Evolutionary conservation across 2,329 filamentous ascomycete genomes (phyloP), one percentile per base, ranked within the genome.

Genomic region (Colletotrichum kahawae): DNA sequence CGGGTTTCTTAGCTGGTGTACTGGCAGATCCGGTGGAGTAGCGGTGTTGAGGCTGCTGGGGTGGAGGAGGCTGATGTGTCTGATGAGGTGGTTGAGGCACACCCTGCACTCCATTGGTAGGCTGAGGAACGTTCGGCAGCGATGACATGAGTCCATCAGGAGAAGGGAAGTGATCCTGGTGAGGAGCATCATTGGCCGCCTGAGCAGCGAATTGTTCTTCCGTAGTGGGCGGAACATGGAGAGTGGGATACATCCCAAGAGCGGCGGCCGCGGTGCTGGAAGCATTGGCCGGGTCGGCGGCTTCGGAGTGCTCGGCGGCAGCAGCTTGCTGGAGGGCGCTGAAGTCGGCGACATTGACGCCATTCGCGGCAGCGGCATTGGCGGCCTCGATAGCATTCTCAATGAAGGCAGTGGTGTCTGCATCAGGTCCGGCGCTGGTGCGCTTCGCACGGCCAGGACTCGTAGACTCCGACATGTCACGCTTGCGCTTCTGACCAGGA

Each of bases 1-100:
- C 92, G 9, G 96, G 96, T 84, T 98, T 98, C 77, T 83, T 84
- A 70, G 87, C 83, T 78, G 86, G 84, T 78, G 87, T 84, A 78
- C 87, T 79, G 13, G 85, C 78, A 13, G 84, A 79, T 16, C 75
- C 75, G 51, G 82, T 80, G 38, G 84, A 81, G 78, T 85, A 88
- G 76, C 82, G 79, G 48, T 77, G 76, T 57, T 77, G 76, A 75
- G 82, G 64, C 68, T 78, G 77, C 51, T 79, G 79, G 18, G 81
- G 75, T 57, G 75, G 77, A 36, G 70, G 73, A 31, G 67, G 67
- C 14, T 74, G 74, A 27, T 57, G 62, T 14, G 57, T 38, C 31
- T 75, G 72, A 24, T 78, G 77, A 27, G 76, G 54, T 27, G 48
- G 63, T 64, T 75, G 76, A 21, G 72, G 69, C 14, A 76, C 74